Base-by-base conservation (phyloP, 495 filamentous ascomycete genomes). In the Diplogelasinospora grovesii region DNA sequence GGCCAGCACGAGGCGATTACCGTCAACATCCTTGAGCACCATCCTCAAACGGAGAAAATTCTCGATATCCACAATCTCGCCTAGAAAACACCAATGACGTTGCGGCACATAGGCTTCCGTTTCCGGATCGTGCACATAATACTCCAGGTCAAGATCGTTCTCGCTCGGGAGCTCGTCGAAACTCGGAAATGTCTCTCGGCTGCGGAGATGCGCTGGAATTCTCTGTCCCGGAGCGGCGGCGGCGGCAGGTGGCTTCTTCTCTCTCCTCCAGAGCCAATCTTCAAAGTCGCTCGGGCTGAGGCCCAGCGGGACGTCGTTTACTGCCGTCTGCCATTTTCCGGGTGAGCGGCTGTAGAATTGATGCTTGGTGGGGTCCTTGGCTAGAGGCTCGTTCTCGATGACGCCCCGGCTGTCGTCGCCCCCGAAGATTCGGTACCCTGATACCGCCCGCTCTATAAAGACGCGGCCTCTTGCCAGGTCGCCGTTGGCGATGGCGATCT, bases 11-110 rank as follows among this genome's bases (percentile, higher is more conserved):
- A 39, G 23, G 3, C 3, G 3, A 8, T 8, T 28, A 10, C 22
- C 24, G 22, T 22, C 22, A 9, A 11, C 10, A 16, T 32, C 29
- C 23, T 27, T 39, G 22, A 39, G 23, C 5, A 16, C 11, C 13
- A 39, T 22, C 6, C 13, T 19, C 8, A 27, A 13, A 22, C 36
- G 36, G 22, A 21, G 2, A n/a, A 29, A 21, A 10, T 19, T 3
- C n/a, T 18, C 25, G 9, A 29, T 18, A n/a, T 4, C 18, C 8
- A 15, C 23, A 18, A 39, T 39, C 36, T 39, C 25, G 36, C 13
- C 36, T 15, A 39, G 3, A 19, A 39, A 39, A 25, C 36, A 39
- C 36, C 36, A 39, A n/a, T 39, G 36, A 8, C 21, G 18, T 19
- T 25, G 36, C 9, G 22, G 36, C 9, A 18, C 5, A 19, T 16